Base-by-base conservation (phyloP, 176 grass and related monocot genomes). In the Carex myosuroides region DNA sequence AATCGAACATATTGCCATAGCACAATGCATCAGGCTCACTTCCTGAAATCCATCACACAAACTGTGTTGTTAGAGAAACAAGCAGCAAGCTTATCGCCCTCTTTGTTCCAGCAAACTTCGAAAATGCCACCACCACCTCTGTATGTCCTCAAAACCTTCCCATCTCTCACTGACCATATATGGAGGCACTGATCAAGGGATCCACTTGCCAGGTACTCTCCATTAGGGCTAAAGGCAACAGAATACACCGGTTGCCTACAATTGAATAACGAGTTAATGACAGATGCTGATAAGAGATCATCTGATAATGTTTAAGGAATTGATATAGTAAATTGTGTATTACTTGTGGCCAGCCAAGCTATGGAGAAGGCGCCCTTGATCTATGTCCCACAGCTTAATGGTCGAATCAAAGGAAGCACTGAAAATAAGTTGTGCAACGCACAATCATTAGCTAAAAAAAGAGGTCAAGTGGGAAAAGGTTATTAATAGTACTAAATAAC, bases 91-190 rank as follows among this genome's bases (percentile, higher is more conserved):
- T 98, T 98, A 85, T 88, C 94, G 44, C 93, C 92, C 89, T 98
- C 96, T 88, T 94, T 98, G 83, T 93, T 98, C 96, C 96, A 98
- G 61, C 96, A 98, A 10, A 98, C 96, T 89, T 98, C 96, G 1
- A 98, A 98, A 79, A 98, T 98, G 85, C 96, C 96, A 32, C 92
- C 96, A 50, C 80, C 90, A 52, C 96, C 96, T 87, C 85, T 93
- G 59, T 93, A 98, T 2, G 93, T 98, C 85, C 92, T 95, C 88
- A 98, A 24, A 60, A 98, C 85, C 70, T 79, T 92, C 41, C 93
- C 96, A 59, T 98, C 93, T 93, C 92, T 98, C 55, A 98, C 96
- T 1, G 96, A 98, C 96, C 96, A 98, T 74, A 98, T 95, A 69
- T 95, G 92, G 17, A 98, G 83, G 65, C 91, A 95, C 67, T 98